phyloP scores from a whole-genome alignment of 2,329 filamentous ascomycete species.

The Diplodia seriata region DNA sequence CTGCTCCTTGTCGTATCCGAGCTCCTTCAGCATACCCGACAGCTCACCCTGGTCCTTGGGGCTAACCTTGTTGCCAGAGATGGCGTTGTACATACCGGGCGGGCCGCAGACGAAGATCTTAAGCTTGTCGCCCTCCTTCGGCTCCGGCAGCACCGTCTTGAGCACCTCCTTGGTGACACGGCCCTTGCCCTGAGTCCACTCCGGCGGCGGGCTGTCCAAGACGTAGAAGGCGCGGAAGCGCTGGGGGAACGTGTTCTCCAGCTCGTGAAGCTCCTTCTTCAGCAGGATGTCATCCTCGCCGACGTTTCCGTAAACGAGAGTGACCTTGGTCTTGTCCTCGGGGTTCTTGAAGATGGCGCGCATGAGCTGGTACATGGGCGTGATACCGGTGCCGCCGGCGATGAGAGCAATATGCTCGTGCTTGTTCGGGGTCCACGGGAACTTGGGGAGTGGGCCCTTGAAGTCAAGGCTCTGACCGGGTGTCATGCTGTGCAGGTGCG shows the following conservation, averaged over 20 bases:
- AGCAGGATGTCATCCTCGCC: conserved; percentile 89
- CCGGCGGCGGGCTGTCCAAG: conserved; percentile 81
- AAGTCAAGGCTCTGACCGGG: conserved; percentile 84
- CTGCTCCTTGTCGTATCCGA: conserved; percentile 86
- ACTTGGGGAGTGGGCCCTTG: conserved; percentile 96
- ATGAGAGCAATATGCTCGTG: conserved; percentile 86
- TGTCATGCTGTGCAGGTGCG: conserved; percentile 82
- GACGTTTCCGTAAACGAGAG: conserved; percentile 91
- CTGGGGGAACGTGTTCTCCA: conserved; percentile 95
- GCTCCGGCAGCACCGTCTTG: conserved; percentile 93
- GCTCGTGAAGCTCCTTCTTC: conserved; percentile 79
- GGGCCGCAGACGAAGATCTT: conserved; percentile 98
- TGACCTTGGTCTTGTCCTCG: conserved; percentile 96
- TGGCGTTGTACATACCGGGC: conserved; percentile 89
- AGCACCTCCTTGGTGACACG: conserved; percentile 88
- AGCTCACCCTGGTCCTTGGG: conserved; percentile 95
- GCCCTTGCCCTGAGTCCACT: conserved; percentile 79
- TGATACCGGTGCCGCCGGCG: conserved; percentile 95
- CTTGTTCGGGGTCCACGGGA: conserved; percentile 88
- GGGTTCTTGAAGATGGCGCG: conserved; percentile 96
- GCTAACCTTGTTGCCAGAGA: conserved; percentile 88
- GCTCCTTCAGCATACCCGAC: conserved; percentile 77
- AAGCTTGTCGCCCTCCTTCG: conserved; percentile 82
- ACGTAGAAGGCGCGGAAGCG: conserved; percentile 96
- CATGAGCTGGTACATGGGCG: conserved; percentile 95